A percentile compares a stretch with the other conserved stretches of the same genome.
phyloP scores from a whole-genome alignment of 2,329 filamentous ascomycete species.

The Pezicula neosporulosa region DNA sequence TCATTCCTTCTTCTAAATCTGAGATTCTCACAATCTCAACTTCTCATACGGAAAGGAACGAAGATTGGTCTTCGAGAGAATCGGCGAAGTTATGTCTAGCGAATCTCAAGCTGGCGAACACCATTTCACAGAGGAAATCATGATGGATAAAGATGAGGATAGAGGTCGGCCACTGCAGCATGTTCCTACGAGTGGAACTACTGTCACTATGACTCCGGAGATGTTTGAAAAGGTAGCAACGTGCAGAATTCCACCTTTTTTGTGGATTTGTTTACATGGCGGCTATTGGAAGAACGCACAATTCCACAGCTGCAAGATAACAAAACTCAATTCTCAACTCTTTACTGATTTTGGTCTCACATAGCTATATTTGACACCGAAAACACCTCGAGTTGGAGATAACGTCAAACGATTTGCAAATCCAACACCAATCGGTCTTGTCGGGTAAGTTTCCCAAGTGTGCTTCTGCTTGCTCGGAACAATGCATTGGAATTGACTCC shows the following conservation, averaged over 20 bases:
- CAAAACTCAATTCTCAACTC: too few relatives aligned
- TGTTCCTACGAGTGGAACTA: background rate
- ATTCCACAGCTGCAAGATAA: too few relatives aligned
- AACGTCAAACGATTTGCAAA: constrained; percentile 19
- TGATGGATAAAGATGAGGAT: background rate
- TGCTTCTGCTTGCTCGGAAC: too few relatives aligned
- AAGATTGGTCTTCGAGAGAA: too few relatives aligned
- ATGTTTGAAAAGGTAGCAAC: constrained; percentile 16
- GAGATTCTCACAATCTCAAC: too few relatives aligned
- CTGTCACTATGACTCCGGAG: constrained; percentile 16
- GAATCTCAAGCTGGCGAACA: background rate
- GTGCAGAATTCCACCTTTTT: too few relatives aligned
- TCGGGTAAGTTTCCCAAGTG: constrained; percentile 11
- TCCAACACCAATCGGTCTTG: constrained; percentile 18
- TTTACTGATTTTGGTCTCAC: background rate
- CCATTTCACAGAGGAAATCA: background rate
- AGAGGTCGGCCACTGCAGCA: background rate
- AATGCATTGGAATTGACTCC: background rate
- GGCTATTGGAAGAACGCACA: background rate
- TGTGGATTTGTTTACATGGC: background rate
- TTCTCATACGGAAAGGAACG: too few relatives aligned
- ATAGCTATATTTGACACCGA: constrained; percentile 19
- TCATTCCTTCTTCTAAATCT: too few relatives aligned
- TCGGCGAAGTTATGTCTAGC: background rate
- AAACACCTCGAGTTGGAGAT: constrained; percentile 11